Conservation (phyloP, 805 yeast species). For the Starmerella ratchasimensis region DNA sequence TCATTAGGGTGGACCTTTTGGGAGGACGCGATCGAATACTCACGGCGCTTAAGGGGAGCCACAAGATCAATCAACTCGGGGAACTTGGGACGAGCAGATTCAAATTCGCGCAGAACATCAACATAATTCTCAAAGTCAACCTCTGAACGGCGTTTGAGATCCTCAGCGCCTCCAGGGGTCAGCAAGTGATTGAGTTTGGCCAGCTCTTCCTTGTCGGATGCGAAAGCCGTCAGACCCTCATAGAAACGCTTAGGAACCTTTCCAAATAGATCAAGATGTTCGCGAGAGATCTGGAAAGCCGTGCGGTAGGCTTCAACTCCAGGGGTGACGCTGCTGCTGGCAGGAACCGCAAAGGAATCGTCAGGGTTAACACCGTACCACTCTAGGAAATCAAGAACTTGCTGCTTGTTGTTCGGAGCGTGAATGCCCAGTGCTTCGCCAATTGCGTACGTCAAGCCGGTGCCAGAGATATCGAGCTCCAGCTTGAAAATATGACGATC, state of each 20-base stretch:
- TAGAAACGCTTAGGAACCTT: constrained; percentile 92
- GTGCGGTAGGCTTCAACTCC: constrained; percentile 52
- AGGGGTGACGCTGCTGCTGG: constrained; percentile 35
- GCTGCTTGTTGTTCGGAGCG: constrained; percentile 60
- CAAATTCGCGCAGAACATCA: constrained; percentile 67
- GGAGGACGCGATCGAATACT: constrained; percentile 93
- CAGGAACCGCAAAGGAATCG: constrained; percentile 54
- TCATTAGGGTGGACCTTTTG: constrained; percentile 85
- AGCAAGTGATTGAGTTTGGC: constrained; percentile 48
- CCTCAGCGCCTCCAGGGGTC: constrained; percentile 69
- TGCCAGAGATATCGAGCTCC: constrained; percentile 81
- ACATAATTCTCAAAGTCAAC: constrained; percentile 68
- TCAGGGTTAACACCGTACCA: constrained; percentile 61
- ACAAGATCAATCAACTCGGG: constrained; percentile 57
- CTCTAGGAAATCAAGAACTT: constrained; percentile 54
- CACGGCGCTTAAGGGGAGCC: constrained; percentile 88
- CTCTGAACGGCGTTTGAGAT: constrained; percentile 72
- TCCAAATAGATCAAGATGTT: constrained; percentile 78
- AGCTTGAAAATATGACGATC: constrained; percentile 93
- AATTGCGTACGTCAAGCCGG: constrained; percentile 80
- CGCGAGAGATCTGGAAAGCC: constrained; percentile 63
- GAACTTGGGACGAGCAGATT: constrained; percentile 65
- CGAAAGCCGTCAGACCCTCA: constrained; percentile 63
- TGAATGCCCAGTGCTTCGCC: constrained; percentile 97
- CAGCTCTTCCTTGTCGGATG: constrained; percentile 56